phyloP scores from a whole-genome alignment of 116 monocot genomes.

The Papilionanthe hybrid region DNA sequence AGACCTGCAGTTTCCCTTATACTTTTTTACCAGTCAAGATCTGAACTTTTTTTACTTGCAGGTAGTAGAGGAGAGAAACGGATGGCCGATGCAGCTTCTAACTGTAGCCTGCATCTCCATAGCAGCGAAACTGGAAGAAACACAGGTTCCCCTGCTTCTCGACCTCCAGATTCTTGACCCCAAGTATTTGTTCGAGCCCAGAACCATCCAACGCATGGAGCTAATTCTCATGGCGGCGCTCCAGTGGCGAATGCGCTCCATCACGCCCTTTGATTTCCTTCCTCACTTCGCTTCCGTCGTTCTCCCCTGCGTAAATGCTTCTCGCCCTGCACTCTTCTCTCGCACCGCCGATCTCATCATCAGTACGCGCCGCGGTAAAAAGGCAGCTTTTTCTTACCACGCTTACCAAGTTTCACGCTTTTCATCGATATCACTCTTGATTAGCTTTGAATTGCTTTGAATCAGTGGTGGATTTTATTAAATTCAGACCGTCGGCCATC shows the following conservation, averaged over 20 bases:
- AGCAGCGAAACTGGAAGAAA: constrained; percentile 90
- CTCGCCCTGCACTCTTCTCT: not conserved
- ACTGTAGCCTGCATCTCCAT: constrained; percentile 75
- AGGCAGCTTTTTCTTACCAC: not conserved
- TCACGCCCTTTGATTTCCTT: constrained; percentile 76
- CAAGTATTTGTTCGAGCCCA: constrained; percentile 49
- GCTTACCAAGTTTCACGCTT: not conserved
- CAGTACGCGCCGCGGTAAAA: constrained; percentile 20
- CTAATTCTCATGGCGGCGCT: constrained; percentile 65
- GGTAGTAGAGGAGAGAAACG: constrained; percentile 14
- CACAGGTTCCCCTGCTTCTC: constrained; percentile 44
- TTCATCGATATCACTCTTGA: not conserved
- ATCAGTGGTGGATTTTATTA: constrained; percentile 27
- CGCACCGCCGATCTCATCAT: constrained; percentile 17
- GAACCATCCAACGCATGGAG: constrained; percentile 68
- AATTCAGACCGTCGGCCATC: constrained; percentile 18
- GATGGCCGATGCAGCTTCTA: constrained; percentile 74
- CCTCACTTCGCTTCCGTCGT: constrained; percentile 22
- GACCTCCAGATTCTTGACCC: constrained; percentile 51
- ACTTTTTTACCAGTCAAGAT: not conserved
- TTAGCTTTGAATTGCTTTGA: not conserved
- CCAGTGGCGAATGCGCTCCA: constrained; percentile 62
- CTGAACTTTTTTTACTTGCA: not conserved
- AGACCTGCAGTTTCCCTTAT: not conserved
- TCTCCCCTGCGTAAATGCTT: not conserved